These are phyloP conservation scores for Penicillium robsamsonii DNA, from an alignment of 495 filamentous ascomycete genomes.

Conservation along the genomic window DNA sequence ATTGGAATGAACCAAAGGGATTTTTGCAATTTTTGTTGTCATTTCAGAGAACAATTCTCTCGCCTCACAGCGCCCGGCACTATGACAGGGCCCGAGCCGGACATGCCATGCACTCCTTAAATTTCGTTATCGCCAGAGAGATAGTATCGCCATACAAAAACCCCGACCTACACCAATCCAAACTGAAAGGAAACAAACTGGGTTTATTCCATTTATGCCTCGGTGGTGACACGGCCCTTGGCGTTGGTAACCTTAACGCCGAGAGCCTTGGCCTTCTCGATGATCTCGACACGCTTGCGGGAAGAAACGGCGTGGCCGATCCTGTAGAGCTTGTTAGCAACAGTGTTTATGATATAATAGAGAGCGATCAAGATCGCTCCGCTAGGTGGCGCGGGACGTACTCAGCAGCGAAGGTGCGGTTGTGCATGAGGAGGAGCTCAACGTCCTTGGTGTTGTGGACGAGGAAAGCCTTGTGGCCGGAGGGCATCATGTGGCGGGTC, in stretches of 20 bases:
- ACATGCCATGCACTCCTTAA: slow-evolving; percentile 36
- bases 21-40: slow-evolving; percentile 38
- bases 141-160: slow-evolving; percentile 34
- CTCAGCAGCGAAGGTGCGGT: slow-evolving; percentile 97
- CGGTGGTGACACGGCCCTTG: slow-evolving; percentile 96
- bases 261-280: slow-evolving; percentile 93
- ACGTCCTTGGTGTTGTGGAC: slow-evolving; percentile 94
- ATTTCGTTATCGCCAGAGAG: slow-evolving; percentile 38
- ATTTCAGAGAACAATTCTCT: slow-evolving; percentile 35
- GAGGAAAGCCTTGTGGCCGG: slow-evolving; percentile 99
- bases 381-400: slow-evolving; percentile 49
- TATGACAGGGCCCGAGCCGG: slow-evolving; percentile 31
- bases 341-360: neutral
- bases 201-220: slow-evolving; percentile 67
- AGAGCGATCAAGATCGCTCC: neutral
- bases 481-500: slow-evolving; percentile 97
- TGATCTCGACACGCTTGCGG: slow-evolving; percentile 95
- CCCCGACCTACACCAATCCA: slow-evolving; percentile 28
- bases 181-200: slow-evolving; percentile 33
- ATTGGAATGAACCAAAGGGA: slow-evolving; percentile 10
- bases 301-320: slow-evolving; percentile 97
- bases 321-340: slow-evolving; percentile 47
- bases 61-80: slow-evolving; percentile 28
- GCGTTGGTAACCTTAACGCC: slow-evolving; percentile 98
- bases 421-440: slow-evolving; percentile 99